A percentile compares a stretch with the other conserved stretches of the same genome.
phyloP scores from a whole-genome alignment of 768 basidiomycete genomes.

The Clavaria fumosa region DNA sequence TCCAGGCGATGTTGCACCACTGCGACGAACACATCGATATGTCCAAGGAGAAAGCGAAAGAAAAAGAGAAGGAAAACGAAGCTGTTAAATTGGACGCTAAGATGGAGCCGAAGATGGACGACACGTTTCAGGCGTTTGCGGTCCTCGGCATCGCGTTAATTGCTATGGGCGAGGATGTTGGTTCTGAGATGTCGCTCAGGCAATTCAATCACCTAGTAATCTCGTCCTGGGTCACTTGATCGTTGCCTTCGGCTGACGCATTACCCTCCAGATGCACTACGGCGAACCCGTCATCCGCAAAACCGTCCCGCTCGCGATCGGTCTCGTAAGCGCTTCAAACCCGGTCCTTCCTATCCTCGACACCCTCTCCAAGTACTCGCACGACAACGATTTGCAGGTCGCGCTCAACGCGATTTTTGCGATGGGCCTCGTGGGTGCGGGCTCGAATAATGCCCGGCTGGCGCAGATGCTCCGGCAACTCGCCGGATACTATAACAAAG shows the following conservation, averaged over 20 bases:
- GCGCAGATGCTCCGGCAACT: constrained; percentile 96
- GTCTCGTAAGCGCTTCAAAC: constrained; percentile 89
- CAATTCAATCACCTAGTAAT: constrained; percentile 93
- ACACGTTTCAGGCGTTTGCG: constrained; percentile 83
- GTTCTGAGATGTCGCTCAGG: constrained; percentile 92
- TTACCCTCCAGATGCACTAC: constrained; percentile 74
- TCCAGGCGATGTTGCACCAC: constrained; percentile 83
- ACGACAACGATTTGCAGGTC: constrained; percentile 95
- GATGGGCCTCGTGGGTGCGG: constrained; percentile 96
- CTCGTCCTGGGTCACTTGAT: constrained; percentile 6
- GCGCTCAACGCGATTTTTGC: constrained; percentile 96
- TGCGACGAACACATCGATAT: constrained; percentile 82
- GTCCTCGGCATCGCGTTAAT: constrained; percentile 89
- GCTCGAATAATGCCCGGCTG: constrained; percentile 95
- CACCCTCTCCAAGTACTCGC: constrained; percentile 95
- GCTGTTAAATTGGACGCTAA: constrained; percentile 45
- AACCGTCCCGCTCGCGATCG: constrained; percentile 87
- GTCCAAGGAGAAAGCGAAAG: constrained; percentile 37
- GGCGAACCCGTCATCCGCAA: constrained; percentile 88
- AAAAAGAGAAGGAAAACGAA: constrained; percentile 37
- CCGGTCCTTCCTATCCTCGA: constrained; percentile 90
- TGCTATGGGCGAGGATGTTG: constrained; percentile 97
- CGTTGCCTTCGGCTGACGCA: constrained; percentile 9
- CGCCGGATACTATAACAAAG: constrained; percentile 96
- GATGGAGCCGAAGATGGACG: constrained; percentile 37